Evolutionary conservation across 2,329 filamentous ascomycete genomes (phyloP).

Genomic region (Fusarium succisae): DNA sequence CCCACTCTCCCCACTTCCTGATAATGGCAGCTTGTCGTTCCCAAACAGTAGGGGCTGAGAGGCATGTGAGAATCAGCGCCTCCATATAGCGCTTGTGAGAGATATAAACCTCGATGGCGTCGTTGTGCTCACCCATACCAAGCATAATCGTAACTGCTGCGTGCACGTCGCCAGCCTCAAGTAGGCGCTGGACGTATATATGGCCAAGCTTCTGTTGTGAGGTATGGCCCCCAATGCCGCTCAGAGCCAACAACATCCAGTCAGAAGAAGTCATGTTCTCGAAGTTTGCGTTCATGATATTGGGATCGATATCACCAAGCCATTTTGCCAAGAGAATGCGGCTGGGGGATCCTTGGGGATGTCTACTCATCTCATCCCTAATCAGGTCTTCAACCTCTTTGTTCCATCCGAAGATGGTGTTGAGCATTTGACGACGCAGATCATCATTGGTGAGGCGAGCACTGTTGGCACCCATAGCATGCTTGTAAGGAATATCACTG

Average conservation of each 20-base stretch:
- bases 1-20: constrained; percentile 93
- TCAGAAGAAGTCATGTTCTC: constrained; percentile 92
- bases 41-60: constrained; percentile 88
- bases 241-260: constrained; percentile 96
- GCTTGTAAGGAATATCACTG: constrained; percentile 83
- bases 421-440: constrained; percentile 88
- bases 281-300: constrained; percentile 81
- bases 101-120: constrained; percentile 95
- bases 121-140: constrained; percentile 89
- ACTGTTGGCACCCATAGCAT: constrained; percentile 67
- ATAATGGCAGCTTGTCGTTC: constrained; percentile 88
- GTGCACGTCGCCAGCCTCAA: constrained; percentile 91
- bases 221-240: constrained; percentile 78
- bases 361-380: constrained; percentile 81
- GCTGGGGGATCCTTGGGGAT: constrained; percentile 76
- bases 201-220: constrained; percentile 91
- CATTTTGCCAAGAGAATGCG: constrained; percentile 89
- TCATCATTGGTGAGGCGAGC: constrained; percentile 77
- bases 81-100: constrained; percentile 93
- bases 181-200: constrained; percentile 86
- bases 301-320: constrained; percentile 85
- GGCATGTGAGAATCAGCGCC: constrained; percentile 85
- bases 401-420: constrained; percentile 94
- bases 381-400: constrained; percentile 83
- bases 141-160: constrained; percentile 92